These are phyloP conservation scores for Bremia lactucae DNA, from an alignment of 352 stramenopile species.

Conservation along the genomic window DNA sequence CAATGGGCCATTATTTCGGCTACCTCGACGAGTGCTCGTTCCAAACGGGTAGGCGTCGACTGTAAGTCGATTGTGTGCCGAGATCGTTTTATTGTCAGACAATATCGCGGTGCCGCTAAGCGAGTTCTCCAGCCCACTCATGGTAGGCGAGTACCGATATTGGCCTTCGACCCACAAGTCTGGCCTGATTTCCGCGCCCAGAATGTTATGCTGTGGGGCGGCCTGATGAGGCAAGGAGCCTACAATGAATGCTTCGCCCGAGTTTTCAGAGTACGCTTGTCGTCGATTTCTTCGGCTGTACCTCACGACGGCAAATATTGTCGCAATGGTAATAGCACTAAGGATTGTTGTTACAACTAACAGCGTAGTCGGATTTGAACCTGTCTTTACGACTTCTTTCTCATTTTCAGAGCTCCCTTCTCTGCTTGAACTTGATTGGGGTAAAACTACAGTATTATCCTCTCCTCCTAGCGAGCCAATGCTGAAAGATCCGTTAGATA, in stretches of 20 bases:
- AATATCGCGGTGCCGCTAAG: slow-evolving; percentile 27
- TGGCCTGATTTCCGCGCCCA: slow-evolving; percentile 25
- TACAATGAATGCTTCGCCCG: slow-evolving; percentile 20
- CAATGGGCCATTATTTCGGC: background rate
- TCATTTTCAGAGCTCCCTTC: slow-evolving; percentile 5
- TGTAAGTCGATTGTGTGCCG: slow-evolving; percentile 16
- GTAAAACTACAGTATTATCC: slow-evolving; percentile 1
- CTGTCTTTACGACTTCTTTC: slow-evolving; percentile 6
- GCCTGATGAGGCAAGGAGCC: slow-evolving; percentile 13
- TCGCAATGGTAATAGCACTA: slow-evolving; percentile 16
- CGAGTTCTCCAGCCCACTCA: slow-evolving; percentile 18
- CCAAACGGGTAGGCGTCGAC: slow-evolving; percentile 20
- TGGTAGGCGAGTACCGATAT: slow-evolving; percentile 23
- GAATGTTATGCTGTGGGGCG: slow-evolving; percentile 14
- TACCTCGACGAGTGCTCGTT: slow-evolving; percentile 8
- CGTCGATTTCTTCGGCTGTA: slow-evolving; percentile 20
- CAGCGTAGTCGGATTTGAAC: slow-evolving; percentile 11
- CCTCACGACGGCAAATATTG: slow-evolving; percentile 15
- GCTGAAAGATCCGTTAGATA: slow-evolving; percentile 7
- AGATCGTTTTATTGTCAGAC: slow-evolving; percentile 27
- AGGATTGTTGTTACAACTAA: slow-evolving; percentile 20
- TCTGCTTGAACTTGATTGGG: slow-evolving; percentile 16
- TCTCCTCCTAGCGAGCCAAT: slow-evolving; percentile 8
- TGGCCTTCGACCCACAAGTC: slow-evolving; percentile 24
- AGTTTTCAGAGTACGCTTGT: slow-evolving; percentile 12